Evolutionary conservation across 129 eudicot species (phyloP).

Genomic region (Flaveria robusta): DNA sequence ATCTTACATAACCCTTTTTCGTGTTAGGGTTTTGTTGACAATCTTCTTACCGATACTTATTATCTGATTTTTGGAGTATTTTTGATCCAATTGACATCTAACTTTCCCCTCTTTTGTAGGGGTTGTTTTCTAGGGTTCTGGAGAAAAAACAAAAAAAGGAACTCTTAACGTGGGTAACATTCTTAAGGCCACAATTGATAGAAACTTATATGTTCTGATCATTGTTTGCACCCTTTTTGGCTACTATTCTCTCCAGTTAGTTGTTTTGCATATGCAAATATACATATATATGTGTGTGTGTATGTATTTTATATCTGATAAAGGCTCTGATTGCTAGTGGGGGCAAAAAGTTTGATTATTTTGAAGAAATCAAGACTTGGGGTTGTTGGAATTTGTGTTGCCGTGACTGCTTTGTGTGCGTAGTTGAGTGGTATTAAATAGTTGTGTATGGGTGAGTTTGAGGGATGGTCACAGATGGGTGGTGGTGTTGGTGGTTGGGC

Average conservation of each 20-base stretch:
- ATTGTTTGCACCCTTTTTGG: neutral
- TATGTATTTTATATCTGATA: conserved; percentile 4
- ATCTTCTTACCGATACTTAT: conserved; percentile 22
- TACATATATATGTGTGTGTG: neutral
- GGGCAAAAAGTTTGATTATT: conserved; percentile 6
- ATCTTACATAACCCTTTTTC: conserved; percentile 2
- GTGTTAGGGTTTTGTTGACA: conserved; percentile 36
- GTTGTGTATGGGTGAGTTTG: conserved; percentile 75
- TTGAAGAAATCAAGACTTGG: too few relatives aligned
- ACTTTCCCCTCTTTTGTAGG: neutral
- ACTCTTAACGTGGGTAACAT: conserved; percentile 20
- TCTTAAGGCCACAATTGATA: conserved; percentile 24
- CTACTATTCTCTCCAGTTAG: neutral
- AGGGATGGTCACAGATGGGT: conserved; percentile 66
- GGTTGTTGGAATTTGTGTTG: conserved; percentile 12
- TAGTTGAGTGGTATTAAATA: conserved; percentile 25
- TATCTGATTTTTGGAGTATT: conserved; percentile 1
- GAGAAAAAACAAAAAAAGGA: neutral
- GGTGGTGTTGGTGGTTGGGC: conserved; percentile 36
- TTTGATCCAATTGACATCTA: neutral
- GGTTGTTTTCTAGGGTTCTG: conserved; percentile 25
- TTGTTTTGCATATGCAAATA: conserved; percentile 11
- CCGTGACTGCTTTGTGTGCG: conserved; percentile 13
- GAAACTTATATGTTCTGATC: neutral
- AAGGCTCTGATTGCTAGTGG: conserved; percentile 16